These are phyloP conservation scores for Thymus mandschuricus DNA, from an alignment of 257 asterid species.

Conservation along the genomic window DNA sequence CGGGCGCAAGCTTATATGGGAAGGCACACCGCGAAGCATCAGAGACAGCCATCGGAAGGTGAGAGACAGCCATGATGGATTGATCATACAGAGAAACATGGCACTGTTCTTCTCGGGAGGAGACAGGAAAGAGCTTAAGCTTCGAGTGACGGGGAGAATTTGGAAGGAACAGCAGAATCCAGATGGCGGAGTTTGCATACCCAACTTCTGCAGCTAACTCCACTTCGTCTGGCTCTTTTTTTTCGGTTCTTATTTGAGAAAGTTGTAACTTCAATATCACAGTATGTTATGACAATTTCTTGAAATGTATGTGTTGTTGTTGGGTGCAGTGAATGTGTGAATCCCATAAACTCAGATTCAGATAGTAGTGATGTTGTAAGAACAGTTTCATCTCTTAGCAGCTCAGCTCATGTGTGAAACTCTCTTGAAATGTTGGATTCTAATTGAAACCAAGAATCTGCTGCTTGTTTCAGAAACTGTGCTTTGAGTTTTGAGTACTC, in stretches of 20 bases:
- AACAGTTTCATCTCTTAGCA: not conserved
- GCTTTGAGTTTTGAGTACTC: not conserved
- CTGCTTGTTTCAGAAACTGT: no score
- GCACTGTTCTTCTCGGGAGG: conserved; percentile 89
- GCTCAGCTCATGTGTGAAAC: not conserved
- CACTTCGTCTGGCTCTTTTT: conserved; percentile 3
- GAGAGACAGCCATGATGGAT: conserved; percentile 87
- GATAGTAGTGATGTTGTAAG: conserved; percentile 19
- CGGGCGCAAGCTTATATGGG: conserved; percentile 83
- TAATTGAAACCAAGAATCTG: not conserved
- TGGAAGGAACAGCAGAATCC: conserved; percentile 87
- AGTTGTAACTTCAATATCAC: conserved; percentile 22
- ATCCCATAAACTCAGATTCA: conserved; percentile 5
- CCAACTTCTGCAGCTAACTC: conserved; percentile 65
- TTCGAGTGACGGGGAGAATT: conserved; percentile 80
- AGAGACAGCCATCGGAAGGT: conserved; percentile 86
- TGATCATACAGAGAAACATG: conserved; percentile 75
- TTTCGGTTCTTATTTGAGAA: not conserved
- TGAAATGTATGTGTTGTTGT: conserved; percentile 28
- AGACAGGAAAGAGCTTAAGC: conserved; percentile 86
- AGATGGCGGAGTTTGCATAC: conserved; percentile 75
- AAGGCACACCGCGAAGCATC: conserved; percentile 87
- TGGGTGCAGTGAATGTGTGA: conserved; percentile 4
- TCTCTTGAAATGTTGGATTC: not conserved
- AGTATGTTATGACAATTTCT: conserved; percentile 27